Evolutionary conservation across 352 stramenopile genomes (phyloP).

Genomic region (Pythium dissotocum): DNA sequence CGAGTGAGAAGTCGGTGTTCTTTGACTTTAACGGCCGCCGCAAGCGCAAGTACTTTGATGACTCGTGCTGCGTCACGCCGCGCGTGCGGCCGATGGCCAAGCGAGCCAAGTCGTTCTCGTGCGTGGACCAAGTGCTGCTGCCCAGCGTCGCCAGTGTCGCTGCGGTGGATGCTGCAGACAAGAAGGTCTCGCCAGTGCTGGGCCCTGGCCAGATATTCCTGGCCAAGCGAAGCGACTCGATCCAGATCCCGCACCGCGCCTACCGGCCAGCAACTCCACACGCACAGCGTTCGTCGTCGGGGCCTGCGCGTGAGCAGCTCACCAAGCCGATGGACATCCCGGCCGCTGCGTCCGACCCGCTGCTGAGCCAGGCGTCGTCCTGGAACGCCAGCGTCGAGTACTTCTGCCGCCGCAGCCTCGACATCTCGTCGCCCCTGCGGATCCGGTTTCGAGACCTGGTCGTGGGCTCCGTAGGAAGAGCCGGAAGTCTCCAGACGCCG

Average conservation of each 20-base stretch:
- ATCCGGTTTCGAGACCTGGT: conserved; percentile 63
- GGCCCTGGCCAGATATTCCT: conserved; percentile 3
- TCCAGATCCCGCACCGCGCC: conserved; percentile 46
- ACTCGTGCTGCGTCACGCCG: conserved; percentile 28
- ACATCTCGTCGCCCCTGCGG: conserved; percentile 65
- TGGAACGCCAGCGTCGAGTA: conserved; percentile 39
- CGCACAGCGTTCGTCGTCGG: conserved; percentile 32
- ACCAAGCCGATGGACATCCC: conserved; percentile 33
- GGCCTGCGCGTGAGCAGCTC: conserved; percentile 24
- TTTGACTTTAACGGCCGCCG: conserved; percentile 43
- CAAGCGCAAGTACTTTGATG: conserved; percentile 60
- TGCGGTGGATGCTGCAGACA: not conserved
- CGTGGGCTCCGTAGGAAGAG: conserved; percentile 49
- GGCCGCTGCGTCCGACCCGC: conserved; percentile 50
- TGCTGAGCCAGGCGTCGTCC: conserved; percentile 39
- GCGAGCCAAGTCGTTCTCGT: conserved; percentile 49
- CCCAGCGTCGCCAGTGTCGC: conserved; percentile 9
- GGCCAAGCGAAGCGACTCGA: conserved; percentile 39
- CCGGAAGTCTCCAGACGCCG: conserved; percentile 53
- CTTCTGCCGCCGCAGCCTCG: conserved; percentile 68
- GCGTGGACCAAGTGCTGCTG: conserved; percentile 31
- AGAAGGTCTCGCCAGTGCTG: not conserved
- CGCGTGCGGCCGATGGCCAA: conserved; percentile 58
- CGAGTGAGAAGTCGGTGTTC: conserved; percentile 15
- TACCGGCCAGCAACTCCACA: conserved; percentile 21